Evolutionary conservation across 169 alveolate species (phyloP).

Genomic region (Plasmodium gaboni): DNA sequence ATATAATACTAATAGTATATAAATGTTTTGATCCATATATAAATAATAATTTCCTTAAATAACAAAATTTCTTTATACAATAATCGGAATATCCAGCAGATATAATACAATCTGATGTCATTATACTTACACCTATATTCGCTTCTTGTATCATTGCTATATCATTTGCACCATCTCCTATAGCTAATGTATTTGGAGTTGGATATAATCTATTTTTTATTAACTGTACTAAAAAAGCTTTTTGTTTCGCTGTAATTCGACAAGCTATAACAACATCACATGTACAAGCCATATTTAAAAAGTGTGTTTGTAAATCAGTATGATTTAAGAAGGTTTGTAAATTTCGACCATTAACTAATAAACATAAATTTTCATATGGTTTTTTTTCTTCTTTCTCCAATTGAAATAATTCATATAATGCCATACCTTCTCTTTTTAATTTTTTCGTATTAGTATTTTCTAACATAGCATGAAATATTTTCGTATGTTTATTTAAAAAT

Average conservation of each 20-base stretch:
- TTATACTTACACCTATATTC: conserved; percentile 96
- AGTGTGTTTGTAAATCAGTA: conserved; percentile 80
- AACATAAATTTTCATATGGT: conserved; percentile 80
- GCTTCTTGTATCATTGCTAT: conserved; percentile 90
- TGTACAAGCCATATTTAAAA: conserved; percentile 84
- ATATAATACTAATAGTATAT: conserved; percentile 71
- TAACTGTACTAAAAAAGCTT: conserved; percentile 81
- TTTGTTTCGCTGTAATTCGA: conserved; percentile 80
- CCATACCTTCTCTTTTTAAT: conserved; percentile 71
- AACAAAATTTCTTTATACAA: conserved; percentile 94
- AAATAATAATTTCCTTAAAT: conserved; percentile 92
- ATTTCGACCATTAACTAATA: conserved; percentile 80
- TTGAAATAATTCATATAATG: conserved; percentile 79
- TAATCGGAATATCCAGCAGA: conserved; percentile 98
- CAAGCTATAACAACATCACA: conserved; percentile 85
- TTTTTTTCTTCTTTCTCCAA: conserved; percentile 77
- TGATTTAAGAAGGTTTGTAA: conserved; percentile 78
- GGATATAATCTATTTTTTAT: conserved; percentile 81
- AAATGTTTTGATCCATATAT: conserved; percentile 95
- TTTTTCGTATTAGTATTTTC: conserved; percentile 51
- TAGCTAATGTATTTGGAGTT: conserved; percentile 84
- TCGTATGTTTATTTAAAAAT: conserved; percentile 79
- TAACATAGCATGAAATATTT: conserved; percentile 75
- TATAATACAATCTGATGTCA: conserved; percentile 96
- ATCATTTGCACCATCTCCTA: conserved; percentile 86